Evolutionary conservation across 2,329 filamentous ascomycete genomes (phyloP).

Genomic region (Sphaerulina populicola): DNA sequence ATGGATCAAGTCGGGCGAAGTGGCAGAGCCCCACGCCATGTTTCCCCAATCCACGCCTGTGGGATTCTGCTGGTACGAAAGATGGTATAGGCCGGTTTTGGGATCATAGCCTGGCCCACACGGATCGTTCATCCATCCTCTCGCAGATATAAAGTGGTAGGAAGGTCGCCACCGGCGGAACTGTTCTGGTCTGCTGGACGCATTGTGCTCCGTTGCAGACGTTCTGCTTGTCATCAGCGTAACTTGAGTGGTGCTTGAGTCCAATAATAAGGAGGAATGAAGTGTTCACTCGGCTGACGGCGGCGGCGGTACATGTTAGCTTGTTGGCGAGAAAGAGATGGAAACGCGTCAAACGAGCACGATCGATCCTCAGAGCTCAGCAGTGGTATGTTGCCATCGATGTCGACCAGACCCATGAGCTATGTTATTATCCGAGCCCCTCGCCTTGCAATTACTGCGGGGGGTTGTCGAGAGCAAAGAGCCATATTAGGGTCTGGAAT

Average conservation of each 20-base stretch:
- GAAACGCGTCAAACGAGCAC: no score
- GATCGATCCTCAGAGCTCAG: no score
- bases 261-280: not conserved
- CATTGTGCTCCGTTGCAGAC: not conserved
- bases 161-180: conserved; percentile 23
- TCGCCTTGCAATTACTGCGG: no score
- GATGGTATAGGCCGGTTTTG: conserved; percentile 35
- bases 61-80: conserved; percentile 41
- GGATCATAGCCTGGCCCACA: conserved; percentile 38
- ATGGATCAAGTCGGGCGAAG: conserved; percentile 34
- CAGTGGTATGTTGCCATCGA: no score
- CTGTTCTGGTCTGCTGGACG: conserved; percentile 5
- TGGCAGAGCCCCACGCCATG: conserved; percentile 38
- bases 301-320: no score
- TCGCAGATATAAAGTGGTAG: conserved; percentile 35
- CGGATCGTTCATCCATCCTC: conserved; percentile 41
- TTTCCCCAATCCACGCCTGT: conserved; percentile 38
- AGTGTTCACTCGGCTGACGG: no score
- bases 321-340: no score
- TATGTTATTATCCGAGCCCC: no score
- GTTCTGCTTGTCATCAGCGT: not conserved
- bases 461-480: no score
- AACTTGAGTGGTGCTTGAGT: conserved; percentile 2
- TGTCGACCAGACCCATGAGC: no score
- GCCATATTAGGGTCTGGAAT: no score